phyloP scores from a whole-genome alignment of 306 rosid genomes.

The Rosa rugosa region DNA sequence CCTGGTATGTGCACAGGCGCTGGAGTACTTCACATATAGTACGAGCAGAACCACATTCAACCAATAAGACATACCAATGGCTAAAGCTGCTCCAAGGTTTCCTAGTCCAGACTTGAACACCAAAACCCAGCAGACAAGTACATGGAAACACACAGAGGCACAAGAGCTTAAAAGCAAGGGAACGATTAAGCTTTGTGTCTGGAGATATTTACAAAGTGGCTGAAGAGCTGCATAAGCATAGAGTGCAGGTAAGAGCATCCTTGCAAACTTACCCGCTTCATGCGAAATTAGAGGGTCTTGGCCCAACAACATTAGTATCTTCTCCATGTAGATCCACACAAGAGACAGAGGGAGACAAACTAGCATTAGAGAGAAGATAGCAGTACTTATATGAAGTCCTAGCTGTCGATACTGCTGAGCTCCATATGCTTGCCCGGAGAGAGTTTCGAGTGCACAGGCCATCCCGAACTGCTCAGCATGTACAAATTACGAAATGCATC shows the following conservation, averaged over 20 bases:
- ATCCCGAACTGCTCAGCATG: slow-evolving; percentile 38
- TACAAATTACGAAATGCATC: not conserved
- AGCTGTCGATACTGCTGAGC: slow-evolving; percentile 41
- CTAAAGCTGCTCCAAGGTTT: slow-evolving; percentile 70
- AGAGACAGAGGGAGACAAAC: slow-evolving; percentile 59
- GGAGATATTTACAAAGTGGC: slow-evolving; percentile 62
- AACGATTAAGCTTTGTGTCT: slow-evolving; percentile 57
- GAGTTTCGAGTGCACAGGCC: slow-evolving; percentile 46
- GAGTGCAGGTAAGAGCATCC: slow-evolving; percentile 72
- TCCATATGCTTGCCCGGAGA: slow-evolving; percentile 50
- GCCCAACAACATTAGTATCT: slow-evolving; percentile 52
- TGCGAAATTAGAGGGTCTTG: slow-evolving; percentile 76
- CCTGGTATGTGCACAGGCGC: slow-evolving; percentile 42
- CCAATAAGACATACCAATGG: slow-evolving; percentile 70
- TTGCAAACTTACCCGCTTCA: slow-evolving; percentile 59
- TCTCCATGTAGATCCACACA: slow-evolving; percentile 60
- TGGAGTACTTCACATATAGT: slow-evolving; percentile 49
- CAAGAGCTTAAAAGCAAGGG: slow-evolving; percentile 60
- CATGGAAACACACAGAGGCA: slow-evolving; percentile 39
- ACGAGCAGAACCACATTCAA: slow-evolving; percentile 52
- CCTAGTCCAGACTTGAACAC: slow-evolving; percentile 55
- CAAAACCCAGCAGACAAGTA: slow-evolving; percentile 67
- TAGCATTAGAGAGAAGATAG: slow-evolving; percentile 43
- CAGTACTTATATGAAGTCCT: slow-evolving; percentile 32
- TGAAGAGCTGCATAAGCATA: slow-evolving; percentile 65